Percentiles rank a stretch among this genome's conserved stretches.
phyloP scores from a whole-genome alignment of 257 asterid species.

The Solanum etuberosum region DNA sequence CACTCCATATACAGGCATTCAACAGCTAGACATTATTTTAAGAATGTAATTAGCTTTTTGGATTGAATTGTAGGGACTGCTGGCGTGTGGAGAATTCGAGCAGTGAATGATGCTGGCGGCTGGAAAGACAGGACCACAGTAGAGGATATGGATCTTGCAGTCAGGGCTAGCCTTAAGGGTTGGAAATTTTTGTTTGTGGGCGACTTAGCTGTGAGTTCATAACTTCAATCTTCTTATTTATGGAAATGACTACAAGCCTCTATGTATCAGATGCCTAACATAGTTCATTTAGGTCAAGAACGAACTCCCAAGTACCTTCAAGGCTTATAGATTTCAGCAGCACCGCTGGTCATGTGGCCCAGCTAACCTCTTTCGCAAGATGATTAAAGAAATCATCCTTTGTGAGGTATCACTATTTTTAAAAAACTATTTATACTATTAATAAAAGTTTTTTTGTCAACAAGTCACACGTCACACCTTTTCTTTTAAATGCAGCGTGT shows the following conservation, averaged over 20 bases:
- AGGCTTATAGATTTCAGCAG: conserved; percentile 81
- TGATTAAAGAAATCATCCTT: conserved; percentile 52
- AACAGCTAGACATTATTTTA: neutral
- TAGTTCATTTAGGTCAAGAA: conserved; percentile 54
- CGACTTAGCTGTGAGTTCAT: conserved; percentile 43
- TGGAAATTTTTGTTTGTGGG: conserved; percentile 69
- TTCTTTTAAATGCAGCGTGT: conserved; percentile 51
- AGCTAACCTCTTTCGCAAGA: conserved; percentile 77
- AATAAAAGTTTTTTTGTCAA: neutral
- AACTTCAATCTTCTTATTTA: neutral
- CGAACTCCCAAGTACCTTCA: conserved; percentile 83
- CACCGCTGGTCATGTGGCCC: conserved; percentile 95
- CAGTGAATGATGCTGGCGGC: conserved; percentile 64
- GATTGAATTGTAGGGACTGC: conserved; percentile 46
- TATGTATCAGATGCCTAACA: conserved; percentile 6
- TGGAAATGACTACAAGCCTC: conserved; percentile 1
- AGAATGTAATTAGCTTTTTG: neutral
- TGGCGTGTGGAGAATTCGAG: conserved; percentile 63
- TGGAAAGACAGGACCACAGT: conserved; percentile 82
- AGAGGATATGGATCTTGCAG: conserved; percentile 87
- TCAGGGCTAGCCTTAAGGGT: conserved; percentile 67
- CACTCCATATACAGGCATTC: neutral
- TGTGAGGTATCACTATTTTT: conserved; percentile 36
- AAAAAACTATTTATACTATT: neutral
- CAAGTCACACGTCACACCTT: conserved; percentile 5